Evolutionary conservation across 345 rosid species (phyloP).

Genomic region (Hevea brasiliensis): DNA sequence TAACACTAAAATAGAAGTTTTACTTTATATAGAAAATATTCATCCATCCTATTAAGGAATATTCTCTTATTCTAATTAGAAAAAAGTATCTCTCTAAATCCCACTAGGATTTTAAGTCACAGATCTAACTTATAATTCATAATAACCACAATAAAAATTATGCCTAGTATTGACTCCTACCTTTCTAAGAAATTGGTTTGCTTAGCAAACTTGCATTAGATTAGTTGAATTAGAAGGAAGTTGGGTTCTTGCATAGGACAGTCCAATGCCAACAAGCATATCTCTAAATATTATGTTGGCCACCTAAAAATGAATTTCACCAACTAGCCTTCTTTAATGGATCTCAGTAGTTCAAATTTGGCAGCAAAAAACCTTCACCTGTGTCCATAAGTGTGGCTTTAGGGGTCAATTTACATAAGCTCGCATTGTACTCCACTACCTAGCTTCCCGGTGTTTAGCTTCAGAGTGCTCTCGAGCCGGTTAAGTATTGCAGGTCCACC

Average conservation of each 20-base stretch:
- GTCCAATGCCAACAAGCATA: conserved; percentile 76
- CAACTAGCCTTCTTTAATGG: background rate
- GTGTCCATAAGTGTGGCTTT: conserved; percentile 75
- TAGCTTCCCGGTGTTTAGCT: conserved; percentile 52
- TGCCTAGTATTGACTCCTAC: conserved; percentile 23
- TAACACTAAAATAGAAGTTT: no score
- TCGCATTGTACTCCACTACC: conserved; percentile 56
- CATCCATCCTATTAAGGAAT: no score
- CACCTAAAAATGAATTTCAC: conserved; percentile 32
- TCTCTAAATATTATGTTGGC: conserved; percentile 70
- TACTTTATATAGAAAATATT: no score
- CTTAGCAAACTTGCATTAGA: conserved; percentile 45
- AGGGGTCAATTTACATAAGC: conserved; percentile 53
- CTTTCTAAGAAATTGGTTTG: conserved; percentile 52
- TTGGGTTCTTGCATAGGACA: conserved; percentile 52
- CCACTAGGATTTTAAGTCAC: no score
- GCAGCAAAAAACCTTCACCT: conserved; percentile 25
- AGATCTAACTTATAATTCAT: no score
- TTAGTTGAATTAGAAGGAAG: conserved; percentile 47
- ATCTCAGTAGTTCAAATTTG: no score
- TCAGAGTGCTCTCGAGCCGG: conserved; percentile 60
- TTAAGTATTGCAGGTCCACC: conserved; percentile 94
- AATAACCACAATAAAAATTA: no score
- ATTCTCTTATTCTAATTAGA: no score
- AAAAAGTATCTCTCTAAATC: no score